Evolutionary conservation across 169 alveolate genomes (phyloP), one percentile per base, ranked within the genome.

Genomic region (Plasmodium blacklocki): DNA sequence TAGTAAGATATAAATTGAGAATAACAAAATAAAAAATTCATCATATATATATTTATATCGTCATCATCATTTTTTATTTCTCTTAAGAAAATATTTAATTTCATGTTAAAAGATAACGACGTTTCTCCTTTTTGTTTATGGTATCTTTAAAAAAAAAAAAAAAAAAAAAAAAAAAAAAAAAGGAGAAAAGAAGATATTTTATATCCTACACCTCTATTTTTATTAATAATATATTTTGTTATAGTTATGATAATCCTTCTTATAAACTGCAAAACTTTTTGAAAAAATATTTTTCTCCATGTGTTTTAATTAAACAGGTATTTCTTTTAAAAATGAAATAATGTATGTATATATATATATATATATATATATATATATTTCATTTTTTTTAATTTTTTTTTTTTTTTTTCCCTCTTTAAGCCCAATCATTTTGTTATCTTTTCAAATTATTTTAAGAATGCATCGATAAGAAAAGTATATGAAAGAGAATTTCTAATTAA

Each of bases 181-280:
- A 60, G 7, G 39, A 6, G 3, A 62, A 26, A 6, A 0, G 19
- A 62, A 54, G 2, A 54, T 54, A 54, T 54, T 5, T 0, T 11
- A 7, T 15, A 5, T 54, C 19, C 6, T 64, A 11, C 39, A 26
- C 52, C 15, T 29, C 19, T 3, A 8, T 26, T 26, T 26, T 64
- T 29, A 23, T 29, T 64, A 26, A 14, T 39, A 39, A 39, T 39
- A 18, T 66, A 18, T 32, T 66, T 66, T 45, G 47, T 58, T 45
- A 45, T 26, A 74, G 88, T 62, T 74, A 74, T 45, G 88, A 74
- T 45, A 74, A 74, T 23, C 88, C 88, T 59, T 74, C 88, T 66
- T 15, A 32, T 45, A 74, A 74, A 19, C 5, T 74, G 72, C 88
- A 23, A 47, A 74, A 50, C 52, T 74, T 74, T 64, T 21, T 74